These are phyloP conservation scores for Brettanomyces custersianus DNA, from an alignment of 805 yeast genomes.

Conservation along the genomic window DNA sequence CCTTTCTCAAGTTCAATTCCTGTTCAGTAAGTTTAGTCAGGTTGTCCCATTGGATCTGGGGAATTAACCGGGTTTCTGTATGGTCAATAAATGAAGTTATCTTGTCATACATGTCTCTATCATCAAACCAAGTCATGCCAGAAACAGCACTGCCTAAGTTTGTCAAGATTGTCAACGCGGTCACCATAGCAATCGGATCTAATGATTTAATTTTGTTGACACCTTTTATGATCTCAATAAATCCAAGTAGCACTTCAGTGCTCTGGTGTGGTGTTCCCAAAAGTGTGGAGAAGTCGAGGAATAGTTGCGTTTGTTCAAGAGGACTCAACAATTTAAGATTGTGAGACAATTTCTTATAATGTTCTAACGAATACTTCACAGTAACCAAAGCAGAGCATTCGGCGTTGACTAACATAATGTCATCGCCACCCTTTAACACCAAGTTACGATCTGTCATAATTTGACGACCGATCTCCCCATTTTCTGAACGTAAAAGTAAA, in stretches of 20 bases:
- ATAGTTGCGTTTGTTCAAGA: conserved; percentile 28
- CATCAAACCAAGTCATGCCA: conserved; percentile 15
- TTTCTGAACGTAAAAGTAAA: conserved; percentile 31
- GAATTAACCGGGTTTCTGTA: conserved; percentile 14
- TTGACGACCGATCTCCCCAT: conserved; percentile 29
- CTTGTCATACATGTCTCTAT: conserved; percentile 7
- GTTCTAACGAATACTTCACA: conserved; percentile 33
- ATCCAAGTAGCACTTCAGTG: conserved; percentile 24
- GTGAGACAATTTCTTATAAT: conserved; percentile 18
- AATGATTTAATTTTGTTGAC: conserved; percentile 19
- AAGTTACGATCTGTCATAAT: conserved; percentile 35
- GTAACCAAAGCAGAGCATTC: conserved; percentile 39
- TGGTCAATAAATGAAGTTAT: conserved; percentile 11
- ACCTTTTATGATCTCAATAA: conserved; percentile 24
- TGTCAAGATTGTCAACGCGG: conserved; percentile 27
- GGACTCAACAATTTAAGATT: conserved; percentile 17
- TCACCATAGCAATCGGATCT: conserved; percentile 27
- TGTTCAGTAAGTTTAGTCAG: conserved; percentile 15
- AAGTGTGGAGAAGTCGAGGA: conserved; percentile 32
- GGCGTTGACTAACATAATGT: conserved; percentile 34
- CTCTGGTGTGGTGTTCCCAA: conserved; percentile 26
- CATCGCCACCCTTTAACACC: conserved; percentile 13
- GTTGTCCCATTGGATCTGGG: conserved; percentile 31
- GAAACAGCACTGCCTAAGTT: conserved; percentile 21
- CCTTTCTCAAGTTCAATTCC: conserved; percentile 37